A percentile compares a stretch with the other conserved stretches of the same genome.
Evolutionary conservation across 2,329 filamentous ascomycete genomes (phyloP).

Genomic region (Fusarium sp.): DNA sequence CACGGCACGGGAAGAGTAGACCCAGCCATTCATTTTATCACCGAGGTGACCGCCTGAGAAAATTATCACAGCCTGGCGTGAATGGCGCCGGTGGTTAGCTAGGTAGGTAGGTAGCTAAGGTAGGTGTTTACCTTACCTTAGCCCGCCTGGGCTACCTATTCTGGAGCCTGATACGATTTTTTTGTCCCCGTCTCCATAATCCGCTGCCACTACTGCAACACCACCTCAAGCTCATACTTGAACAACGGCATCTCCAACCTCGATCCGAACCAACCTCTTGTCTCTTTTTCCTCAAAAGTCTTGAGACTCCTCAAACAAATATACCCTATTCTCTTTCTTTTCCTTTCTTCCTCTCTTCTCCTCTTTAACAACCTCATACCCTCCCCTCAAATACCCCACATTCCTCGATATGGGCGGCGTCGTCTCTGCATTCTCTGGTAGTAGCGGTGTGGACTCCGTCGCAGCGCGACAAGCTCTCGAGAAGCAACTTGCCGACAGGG

Average conservation of each 20-base stretch:
- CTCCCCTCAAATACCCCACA: slow-evolving; percentile 24
- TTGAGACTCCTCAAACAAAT: slow-evolving; percentile 28
- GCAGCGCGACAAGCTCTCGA: slow-evolving; percentile 53
- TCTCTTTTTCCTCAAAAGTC: slow-evolving; percentile 16
- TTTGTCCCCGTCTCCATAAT: slow-evolving; percentile 27
- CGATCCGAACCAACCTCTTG: slow-evolving; percentile 30
- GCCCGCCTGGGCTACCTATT: slow-evolving; percentile 9
- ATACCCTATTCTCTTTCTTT: slow-evolving; percentile 11
- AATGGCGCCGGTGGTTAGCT: slow-evolving; percentile 10
- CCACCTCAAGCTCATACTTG: slow-evolving; percentile 24
- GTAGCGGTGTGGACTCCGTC: slow-evolving; percentile 52
- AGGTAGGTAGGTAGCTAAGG: too few species aligned
- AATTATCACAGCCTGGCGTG: slow-evolving; percentile 22
- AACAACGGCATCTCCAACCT: slow-evolving; percentile 37
- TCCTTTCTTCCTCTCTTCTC: slow-evolving; percentile 9
- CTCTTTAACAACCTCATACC: slow-evolving; percentile 12
- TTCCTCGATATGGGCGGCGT: slow-evolving; percentile 57
- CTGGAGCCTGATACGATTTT: slow-evolving; percentile 44
- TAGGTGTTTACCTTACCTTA: too few species aligned
- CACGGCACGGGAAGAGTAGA: slow-evolving; percentile 22
- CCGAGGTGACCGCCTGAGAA: slow-evolving; percentile 44
- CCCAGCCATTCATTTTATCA: slow-evolving; percentile 50
- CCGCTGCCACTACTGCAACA: slow-evolving; percentile 37
- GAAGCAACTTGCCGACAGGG: slow-evolving; percentile 57
- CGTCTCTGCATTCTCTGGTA: slow-evolving; percentile 55